A percentile compares a stretch with the other conserved stretches of the same genome.
Conservation (phyloP, 2,329 filamentous ascomycete genomes). For the Claviceps arundinis region DNA sequence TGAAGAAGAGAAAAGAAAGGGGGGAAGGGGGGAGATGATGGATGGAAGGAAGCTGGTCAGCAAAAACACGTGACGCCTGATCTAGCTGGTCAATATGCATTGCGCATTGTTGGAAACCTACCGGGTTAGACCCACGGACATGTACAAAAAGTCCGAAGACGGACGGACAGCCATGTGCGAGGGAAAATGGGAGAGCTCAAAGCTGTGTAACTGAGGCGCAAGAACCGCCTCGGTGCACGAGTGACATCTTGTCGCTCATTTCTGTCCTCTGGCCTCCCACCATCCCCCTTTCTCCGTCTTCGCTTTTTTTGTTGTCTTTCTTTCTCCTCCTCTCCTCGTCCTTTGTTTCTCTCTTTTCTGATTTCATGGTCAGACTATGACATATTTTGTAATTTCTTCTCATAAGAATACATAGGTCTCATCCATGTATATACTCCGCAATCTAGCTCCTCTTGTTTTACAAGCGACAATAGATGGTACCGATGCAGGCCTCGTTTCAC, state of each 20-base stretch:
- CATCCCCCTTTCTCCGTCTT: neutral
- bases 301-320: neutral
- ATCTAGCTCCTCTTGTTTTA: neutral
- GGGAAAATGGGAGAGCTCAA: too few relatives aligned
- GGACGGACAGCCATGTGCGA: too few relatives aligned
- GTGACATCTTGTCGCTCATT: neutral
- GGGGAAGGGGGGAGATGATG: neutral
- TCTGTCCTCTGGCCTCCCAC: neutral
- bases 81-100: too few relatives aligned
- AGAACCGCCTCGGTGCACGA: neutral
- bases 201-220: too few relatives aligned
- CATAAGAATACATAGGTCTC: neutral
- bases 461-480: too few relatives aligned
- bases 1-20: neutral
- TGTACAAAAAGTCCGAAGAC: too few relatives aligned
- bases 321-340: neutral
- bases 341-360: neutral
- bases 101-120: too few relatives aligned
- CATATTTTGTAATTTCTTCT: neutral
- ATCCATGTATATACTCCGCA: neutral
- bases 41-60: too few relatives aligned
- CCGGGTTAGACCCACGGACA: too few relatives aligned
- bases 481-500: too few relatives aligned
- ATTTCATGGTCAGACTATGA: neutral
- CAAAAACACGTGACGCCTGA: too few relatives aligned